Conservation (phyloP, 768 basidiomycete species). For the Auriscalpium vulgare region DNA sequence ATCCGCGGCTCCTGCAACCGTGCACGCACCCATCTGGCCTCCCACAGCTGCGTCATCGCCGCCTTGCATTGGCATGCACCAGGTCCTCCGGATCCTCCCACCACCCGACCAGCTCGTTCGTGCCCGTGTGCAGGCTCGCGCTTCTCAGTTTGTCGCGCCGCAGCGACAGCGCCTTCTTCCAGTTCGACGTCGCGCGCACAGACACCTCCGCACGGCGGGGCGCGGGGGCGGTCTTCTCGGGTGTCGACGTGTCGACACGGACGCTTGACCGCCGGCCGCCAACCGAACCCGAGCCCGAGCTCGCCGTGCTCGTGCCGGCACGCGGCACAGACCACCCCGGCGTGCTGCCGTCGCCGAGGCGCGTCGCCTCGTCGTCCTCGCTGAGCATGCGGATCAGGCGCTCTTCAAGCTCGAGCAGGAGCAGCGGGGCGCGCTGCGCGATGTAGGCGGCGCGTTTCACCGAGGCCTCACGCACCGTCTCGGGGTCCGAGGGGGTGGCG, state of each 20-base stretch:
- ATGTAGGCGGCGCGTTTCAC: slow-evolving; percentile 50
- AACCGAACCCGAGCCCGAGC: no score
- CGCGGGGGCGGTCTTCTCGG: slow-evolving; percentile 25
- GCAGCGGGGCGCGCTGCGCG: slow-evolving; percentile 55
- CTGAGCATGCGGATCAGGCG: slow-evolving; percentile 60
- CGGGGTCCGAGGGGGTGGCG: slow-evolving; percentile 39
- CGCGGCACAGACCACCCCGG: slow-evolving; percentile 25
- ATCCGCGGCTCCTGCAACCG: slow-evolving; percentile 57
- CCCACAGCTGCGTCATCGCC: slow-evolving; percentile 71
- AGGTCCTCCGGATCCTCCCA: slow-evolving; percentile 84
- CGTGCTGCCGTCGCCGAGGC: slow-evolving; percentile 30
- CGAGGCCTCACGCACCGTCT: not conserved
- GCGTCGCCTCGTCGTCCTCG: slow-evolving; percentile 60
- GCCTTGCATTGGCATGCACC: slow-evolving; percentile 57
- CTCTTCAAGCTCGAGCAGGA: slow-evolving; percentile 64
- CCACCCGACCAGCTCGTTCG: slow-evolving; percentile 71
- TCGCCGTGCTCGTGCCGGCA: not conserved
- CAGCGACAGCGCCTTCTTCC: slow-evolving; percentile 61
- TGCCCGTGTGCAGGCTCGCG: slow-evolving; percentile 57
- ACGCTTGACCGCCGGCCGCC: slow-evolving; percentile 3
- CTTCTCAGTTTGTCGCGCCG: slow-evolving; percentile 26
- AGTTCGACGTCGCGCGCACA: slow-evolving; percentile 54
- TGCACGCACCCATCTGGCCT: slow-evolving; percentile 56
- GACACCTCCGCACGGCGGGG: slow-evolving; percentile 42
- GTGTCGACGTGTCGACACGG: slow-evolving; percentile 14